Evolutionary conservation across 225 moss, liverwort and hornwort species (phyloP).

Genomic region (Marchantia polymorpha): DNA sequence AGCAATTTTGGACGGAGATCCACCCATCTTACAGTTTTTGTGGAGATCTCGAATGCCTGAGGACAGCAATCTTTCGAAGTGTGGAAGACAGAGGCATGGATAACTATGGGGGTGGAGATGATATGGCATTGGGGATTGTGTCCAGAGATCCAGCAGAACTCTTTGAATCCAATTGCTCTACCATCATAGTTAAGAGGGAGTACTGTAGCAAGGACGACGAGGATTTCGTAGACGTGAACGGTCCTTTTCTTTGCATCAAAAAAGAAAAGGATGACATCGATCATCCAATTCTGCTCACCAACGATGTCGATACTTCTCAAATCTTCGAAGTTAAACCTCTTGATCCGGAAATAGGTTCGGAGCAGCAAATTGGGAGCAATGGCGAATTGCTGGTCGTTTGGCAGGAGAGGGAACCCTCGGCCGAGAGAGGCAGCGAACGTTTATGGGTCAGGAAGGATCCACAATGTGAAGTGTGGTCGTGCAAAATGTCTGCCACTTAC

Average conservation of each 20-base stretch:
- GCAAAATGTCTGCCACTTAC: conserved; percentile 30
- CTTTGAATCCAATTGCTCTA: conserved; percentile 15
- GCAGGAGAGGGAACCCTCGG: conserved; percentile 16
- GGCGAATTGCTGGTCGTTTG: conserved; percentile 17
- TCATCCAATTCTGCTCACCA: background rate
- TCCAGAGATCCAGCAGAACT: conserved; percentile 13
- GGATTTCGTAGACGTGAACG: conserved; percentile 21
- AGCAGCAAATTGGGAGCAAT: conserved; percentile 3
- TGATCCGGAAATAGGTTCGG: conserved; percentile 13
- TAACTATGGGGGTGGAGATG: conserved; percentile 6
- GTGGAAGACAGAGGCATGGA: conserved; percentile 11
- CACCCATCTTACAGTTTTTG: background rate
- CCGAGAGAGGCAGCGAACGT: conserved; percentile 22
- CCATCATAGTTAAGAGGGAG: conserved; percentile 16
- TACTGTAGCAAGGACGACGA: conserved; percentile 14
- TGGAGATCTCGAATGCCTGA: conserved; percentile 17
- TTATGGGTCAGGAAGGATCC: conserved; percentile 25
- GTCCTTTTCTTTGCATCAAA: conserved; percentile 22
- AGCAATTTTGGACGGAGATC: background rate
- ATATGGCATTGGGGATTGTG: conserved; percentile 16
- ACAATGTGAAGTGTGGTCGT: conserved; percentile 33
- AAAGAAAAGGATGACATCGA: conserved; percentile 13
- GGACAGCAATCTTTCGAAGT: background rate
- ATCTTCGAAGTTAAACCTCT: conserved; percentile 17
- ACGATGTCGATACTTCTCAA: conserved; percentile 3